Evolutionary conservation across 495 filamentous ascomycete species (phyloP).

Genomic region (Talaromyces wortmannii): DNA sequence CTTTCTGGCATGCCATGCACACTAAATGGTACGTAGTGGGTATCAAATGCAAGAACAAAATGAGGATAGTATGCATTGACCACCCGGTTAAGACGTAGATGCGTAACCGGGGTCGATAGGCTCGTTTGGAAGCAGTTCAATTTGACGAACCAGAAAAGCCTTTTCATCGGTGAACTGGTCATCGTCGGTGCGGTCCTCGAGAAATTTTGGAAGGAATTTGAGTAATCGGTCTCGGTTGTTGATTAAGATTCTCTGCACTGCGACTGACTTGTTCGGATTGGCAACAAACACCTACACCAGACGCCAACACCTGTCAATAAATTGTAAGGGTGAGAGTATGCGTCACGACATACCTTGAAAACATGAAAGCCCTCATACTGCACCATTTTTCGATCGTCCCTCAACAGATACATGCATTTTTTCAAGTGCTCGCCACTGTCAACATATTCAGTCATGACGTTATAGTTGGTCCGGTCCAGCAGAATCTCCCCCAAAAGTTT

Average conservation of each 20-base stretch:
- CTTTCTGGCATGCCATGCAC: background rate
- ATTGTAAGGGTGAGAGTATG: background rate
- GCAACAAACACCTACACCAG: constrained; percentile 80
- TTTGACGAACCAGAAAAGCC: constrained; percentile 92
- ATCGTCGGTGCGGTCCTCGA: constrained; percentile 93
- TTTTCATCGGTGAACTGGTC: constrained; percentile 99
- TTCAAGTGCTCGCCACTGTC: constrained; percentile 93
- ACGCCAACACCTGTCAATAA: background rate
- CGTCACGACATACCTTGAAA: constrained; percentile 64
- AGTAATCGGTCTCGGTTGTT: constrained; percentile 91
- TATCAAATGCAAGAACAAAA: background rate
- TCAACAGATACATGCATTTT: constrained; percentile 92
- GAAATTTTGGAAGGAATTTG: constrained; percentile 80
- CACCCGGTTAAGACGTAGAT: constrained; percentile 19
- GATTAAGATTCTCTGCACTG: constrained; percentile 88
- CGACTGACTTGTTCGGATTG: constrained; percentile 89
- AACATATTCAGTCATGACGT: constrained; percentile 95
- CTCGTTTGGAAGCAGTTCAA: constrained; percentile 66
- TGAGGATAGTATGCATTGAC: constrained; percentile 15
- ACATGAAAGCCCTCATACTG: constrained; percentile 99
- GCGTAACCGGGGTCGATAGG: constrained; percentile 46
- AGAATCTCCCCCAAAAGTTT: constrained; percentile 94
- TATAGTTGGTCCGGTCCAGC: constrained; percentile 92
- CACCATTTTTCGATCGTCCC: constrained; percentile 95
- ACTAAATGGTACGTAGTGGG: background rate